Base-by-base conservation (phyloP, 148 eudicot species). In the Cornus controversa region DNA sequence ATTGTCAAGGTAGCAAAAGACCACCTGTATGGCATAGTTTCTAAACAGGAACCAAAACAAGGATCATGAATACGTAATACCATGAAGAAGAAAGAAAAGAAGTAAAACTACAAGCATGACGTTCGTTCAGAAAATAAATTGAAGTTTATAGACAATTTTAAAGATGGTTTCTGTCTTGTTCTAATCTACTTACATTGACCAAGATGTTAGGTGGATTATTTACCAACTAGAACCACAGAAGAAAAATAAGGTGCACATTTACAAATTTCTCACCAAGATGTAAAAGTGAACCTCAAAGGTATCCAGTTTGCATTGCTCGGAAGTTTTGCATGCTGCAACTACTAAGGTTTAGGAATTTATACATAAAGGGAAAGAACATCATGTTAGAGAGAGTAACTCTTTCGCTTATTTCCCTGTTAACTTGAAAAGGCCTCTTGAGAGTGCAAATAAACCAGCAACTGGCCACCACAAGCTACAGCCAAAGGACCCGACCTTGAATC, bases 381-480 rank as follows among this genome's bases (percentile, higher is more conserved):
- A 18, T 60, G 64, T 60, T 54, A 18, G 64, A 36, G 70, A 64
- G 62, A 27, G 62, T 75, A 40, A 20, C 26, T 65, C 50, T 40
- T 66, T 29, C 42, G 16, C 2, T 26, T 9, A 36, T 25, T 45
- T 40, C 4, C 69, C 57, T 15, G 58, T 8, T 20, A 31, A 47
- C 66, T 29, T 24, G 23, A 70, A 22, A 74, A 53, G 18, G 74
- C 60, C 62, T 72, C 68, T 53, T 31, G 72, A 76, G 82, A 50
- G 24, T 70, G 92, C 68, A 78, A 66, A 78, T 91, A 91, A 71
- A 94, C 85, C 77, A 50, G 81, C 80, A 94, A 80, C 85, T 89
- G 85, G 78, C 85, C 84, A 69, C 71, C 85, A 74, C 87, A 81
- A 28, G 97, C 98, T 75, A 94, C 75, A 20, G 97, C 97, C 25